phyloP scores from a whole-genome alignment of 768 basidiomycete species.

The Lactifluus rugatus region DNA sequence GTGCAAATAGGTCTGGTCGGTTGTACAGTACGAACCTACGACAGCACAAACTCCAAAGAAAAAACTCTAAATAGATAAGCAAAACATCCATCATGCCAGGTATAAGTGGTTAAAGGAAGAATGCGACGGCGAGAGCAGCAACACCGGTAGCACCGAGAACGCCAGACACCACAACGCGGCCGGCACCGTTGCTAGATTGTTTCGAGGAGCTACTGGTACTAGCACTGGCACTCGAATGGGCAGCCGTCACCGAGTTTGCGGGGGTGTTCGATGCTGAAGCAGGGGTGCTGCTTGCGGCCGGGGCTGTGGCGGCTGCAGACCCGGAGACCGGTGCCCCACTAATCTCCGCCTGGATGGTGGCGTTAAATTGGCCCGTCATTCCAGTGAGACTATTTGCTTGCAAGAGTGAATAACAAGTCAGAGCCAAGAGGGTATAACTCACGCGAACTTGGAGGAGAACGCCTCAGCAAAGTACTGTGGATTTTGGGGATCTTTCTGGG shows the following conservation, averaged over 20 bases:
- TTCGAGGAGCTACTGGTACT: background rate
- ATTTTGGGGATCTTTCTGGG: conserved; percentile 40
- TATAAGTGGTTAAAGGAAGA: conserved; percentile 9
- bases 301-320: background rate
- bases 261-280: conserved; percentile 5
- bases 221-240: conserved; percentile 6
- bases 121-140: conserved; percentile 12
- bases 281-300: conserved; percentile 22
- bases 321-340: conserved; percentile 40
- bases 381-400: conserved; percentile 38
- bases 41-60: background rate
- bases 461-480: conserved; percentile 52
- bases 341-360: conserved; percentile 46
- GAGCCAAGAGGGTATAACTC: conserved; percentile 22
- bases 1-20: background rate
- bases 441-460: conserved; percentile 77
- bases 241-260: conserved; percentile 10
- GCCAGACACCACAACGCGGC: conserved; percentile 12
- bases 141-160: conserved; percentile 19
- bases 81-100: background rate
- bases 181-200: conserved; percentile 14
- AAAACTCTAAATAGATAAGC: background rate
- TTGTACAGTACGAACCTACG: background rate
- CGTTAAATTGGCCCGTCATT: conserved; percentile 66
- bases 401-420: background rate